These are phyloP conservation scores for Eutypa lata DNA, from an alignment of 2,329 filamentous ascomycete genomes.

Conservation along the genomic window DNA sequence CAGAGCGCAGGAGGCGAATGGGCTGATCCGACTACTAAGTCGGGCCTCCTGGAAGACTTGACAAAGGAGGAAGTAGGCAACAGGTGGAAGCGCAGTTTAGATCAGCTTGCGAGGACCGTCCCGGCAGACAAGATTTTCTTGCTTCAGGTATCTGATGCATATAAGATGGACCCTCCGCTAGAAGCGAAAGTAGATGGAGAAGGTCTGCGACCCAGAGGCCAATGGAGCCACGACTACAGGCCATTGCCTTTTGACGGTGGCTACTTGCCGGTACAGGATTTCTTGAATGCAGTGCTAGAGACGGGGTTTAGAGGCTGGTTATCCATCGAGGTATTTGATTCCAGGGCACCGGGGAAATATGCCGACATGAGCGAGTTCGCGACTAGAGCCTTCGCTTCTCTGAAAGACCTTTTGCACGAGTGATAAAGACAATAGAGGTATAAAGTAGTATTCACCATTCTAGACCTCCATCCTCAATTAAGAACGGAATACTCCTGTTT, in stretches of 20 bases:
- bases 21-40: conserved; percentile 65
- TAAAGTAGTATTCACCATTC: neutral
- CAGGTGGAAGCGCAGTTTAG: conserved; percentile 52
- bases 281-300: conserved; percentile 61
- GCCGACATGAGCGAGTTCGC: conserved; percentile 43
- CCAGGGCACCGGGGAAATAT: conserved; percentile 48
- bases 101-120: conserved; percentile 53
- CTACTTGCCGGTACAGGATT: conserved; percentile 65
- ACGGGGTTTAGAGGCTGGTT: conserved; percentile 68
- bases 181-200: conserved; percentile 42
- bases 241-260: conserved; percentile 69
- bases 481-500: too few relatives aligned
- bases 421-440: neutral
- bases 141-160: conserved; percentile 73
- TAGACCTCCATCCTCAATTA: too few relatives aligned
- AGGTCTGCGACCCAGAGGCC: conserved; percentile 57
- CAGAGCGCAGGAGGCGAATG: conserved; percentile 71
- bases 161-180: conserved; percentile 58
- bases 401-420: conserved; percentile 34
- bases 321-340: conserved; percentile 69
- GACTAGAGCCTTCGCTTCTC: conserved; percentile 46
- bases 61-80: conserved; percentile 42
- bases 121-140: conserved; percentile 71
- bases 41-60: conserved; percentile 51
- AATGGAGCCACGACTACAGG: conserved; percentile 70